phyloP scores from a whole-genome alignment of 2,329 filamentous ascomycete genomes.

The Pezicula rhizophila region DNA sequence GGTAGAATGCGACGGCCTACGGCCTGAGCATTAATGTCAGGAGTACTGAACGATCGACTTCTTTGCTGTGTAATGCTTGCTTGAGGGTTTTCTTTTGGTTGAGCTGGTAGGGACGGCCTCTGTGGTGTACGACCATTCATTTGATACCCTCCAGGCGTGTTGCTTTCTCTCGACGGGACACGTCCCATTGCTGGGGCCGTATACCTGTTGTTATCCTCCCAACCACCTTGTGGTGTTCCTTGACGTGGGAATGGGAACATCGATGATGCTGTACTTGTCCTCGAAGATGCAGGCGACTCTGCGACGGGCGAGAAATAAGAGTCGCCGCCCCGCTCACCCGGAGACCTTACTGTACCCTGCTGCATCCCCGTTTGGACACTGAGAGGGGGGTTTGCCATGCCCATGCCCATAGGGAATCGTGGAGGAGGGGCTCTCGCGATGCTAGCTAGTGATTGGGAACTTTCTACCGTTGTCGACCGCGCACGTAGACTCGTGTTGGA shows the following conservation, averaged over 20 bases:
- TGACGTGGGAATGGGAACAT: conserved; percentile 79
- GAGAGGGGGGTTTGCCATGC: conserved; percentile 53
- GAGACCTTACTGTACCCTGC: conserved; percentile 30
- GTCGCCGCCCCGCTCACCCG: conserved; percentile 37
- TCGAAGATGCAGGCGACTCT: conserved; percentile 72
- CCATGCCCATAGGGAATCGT: conserved; percentile 53
- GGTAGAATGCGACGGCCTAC: conserved; percentile 44
- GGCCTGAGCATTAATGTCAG: conserved; percentile 75
- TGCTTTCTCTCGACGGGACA: conserved; percentile 71
- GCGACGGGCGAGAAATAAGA: conserved; percentile 90
- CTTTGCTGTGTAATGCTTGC: conserved; percentile 52
- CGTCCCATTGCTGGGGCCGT: conserved; percentile 83
- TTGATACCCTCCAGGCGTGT: conserved; percentile 53
- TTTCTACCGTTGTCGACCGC: conserved; percentile 71
- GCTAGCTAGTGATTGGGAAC: conserved; percentile 50
- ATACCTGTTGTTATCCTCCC: conserved; percentile 69
- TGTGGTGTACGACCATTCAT: conserved; percentile 60
- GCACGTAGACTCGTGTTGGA: conserved; percentile 71
- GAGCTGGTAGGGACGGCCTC: conserved; percentile 73
- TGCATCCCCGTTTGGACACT: conserved; percentile 59
- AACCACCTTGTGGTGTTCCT: conserved; percentile 59
- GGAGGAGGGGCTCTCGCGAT: conserved; percentile 58
- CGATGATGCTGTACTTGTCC: conserved; percentile 68
- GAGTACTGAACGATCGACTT: conserved; percentile 88
- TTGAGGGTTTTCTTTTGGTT: conserved; percentile 51